Evolutionary conservation across 345 rosid species (phyloP), one percentile per base, ranked within the genome.

Genomic region (Heritiera fomes): DNA sequence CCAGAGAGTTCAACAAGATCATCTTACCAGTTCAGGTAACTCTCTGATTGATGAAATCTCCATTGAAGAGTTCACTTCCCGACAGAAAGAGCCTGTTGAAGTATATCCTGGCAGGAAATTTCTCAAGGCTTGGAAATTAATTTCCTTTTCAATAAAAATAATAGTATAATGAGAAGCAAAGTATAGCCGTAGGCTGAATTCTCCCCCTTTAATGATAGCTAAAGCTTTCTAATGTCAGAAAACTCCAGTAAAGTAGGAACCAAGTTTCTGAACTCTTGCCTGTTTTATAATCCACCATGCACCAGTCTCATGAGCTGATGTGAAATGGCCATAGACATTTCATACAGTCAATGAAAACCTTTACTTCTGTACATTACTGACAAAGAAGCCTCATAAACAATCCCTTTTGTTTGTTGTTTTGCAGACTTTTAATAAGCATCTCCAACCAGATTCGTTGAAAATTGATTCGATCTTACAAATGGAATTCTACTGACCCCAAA

Each of bases 21-120:
- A n/a, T 12, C 86, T 82, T 83, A 88, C 91, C 83, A 79, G 77
- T 68, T 87, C 89, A 34, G 80, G 60, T 18, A 82, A 53, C 71
- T 79, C 88, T 77, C 83, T 76, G 45, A 83, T 64, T 52, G 91
- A 84, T 50, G 92, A 85, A 80, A 86, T 82, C 81, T 90, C 90
- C 90, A 85, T 87, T 64, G 58, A 82, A 75, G 84, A 81, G 34
- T 47, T 81, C 78, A 63, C 80, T 80, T 73, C 62, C 77, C 71
- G 72, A 69, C 18, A 59, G 78, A 63, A 46, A 79, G 28, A 70
- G 47, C 52, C 15, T 15, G 30, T 41, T n/a, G 14, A 49, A 72
- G 14, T 1, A 61, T 49, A 83, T 23, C 84, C 87, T 79, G 81
- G 2, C 46, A 73, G 8, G 61, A 63, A 70, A 43, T n/a, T 32